phyloP scores from a whole-genome alignment of 2,329 filamentous ascomycete species.

The Fusarium floridanum region DNA sequence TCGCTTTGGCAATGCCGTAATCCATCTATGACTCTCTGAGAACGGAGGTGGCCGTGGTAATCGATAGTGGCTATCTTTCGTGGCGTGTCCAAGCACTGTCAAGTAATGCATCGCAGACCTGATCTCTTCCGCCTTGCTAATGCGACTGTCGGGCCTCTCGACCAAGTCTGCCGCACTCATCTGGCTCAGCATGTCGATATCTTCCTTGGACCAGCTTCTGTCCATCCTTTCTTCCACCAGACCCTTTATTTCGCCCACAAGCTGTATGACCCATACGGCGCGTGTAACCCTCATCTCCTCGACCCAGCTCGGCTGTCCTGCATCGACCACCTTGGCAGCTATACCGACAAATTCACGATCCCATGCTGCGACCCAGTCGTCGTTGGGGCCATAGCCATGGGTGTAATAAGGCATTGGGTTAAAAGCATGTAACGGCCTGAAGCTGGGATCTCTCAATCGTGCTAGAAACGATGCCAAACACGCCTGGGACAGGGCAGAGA shows the following conservation, averaged over 20 bases:
- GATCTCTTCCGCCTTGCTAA: constrained; percentile 11
- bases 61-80: constrained; percentile 15
- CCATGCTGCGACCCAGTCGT: constrained; percentile 9
- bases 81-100: background rate
- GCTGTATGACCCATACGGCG: constrained; percentile 36
- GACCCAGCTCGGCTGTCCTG: constrained; percentile 35
- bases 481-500: constrained; percentile 32
- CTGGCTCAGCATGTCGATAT: constrained; percentile 4
- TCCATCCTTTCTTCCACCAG: background rate
- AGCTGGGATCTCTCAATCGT: constrained; percentile 25
- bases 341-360: constrained; percentile 14
- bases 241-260: constrained; percentile 13
- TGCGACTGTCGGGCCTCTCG: background rate
- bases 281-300: constrained; percentile 43
- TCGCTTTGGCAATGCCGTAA: constrained; percentile 12
- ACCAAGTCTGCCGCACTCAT: constrained; percentile 1
- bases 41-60: constrained; percentile 11
- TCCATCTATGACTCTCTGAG: constrained; percentile 19
- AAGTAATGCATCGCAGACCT: constrained; percentile 22
- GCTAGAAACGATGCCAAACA: constrained; percentile 36
- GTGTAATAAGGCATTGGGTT: constrained; percentile 12
- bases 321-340: constrained; percentile 15
- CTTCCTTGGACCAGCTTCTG: background rate
- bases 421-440: constrained; percentile 24
- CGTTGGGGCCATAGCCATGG: background rate